phyloP scores from a whole-genome alignment of 1,284 basidiomycete genomes.

The Boletellus deceptivus region DNA sequence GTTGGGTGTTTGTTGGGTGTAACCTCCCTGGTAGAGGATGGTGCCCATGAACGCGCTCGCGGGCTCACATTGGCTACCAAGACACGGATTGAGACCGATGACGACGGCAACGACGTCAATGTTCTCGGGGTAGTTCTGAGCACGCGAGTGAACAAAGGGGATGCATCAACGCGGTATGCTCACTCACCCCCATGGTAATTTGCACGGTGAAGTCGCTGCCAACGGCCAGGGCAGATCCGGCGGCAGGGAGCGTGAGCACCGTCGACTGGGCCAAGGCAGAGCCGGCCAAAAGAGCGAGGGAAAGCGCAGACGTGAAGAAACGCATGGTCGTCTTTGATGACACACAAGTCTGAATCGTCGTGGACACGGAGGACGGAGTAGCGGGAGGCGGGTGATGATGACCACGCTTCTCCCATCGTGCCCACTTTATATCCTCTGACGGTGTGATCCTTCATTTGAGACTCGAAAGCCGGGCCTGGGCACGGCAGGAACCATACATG shows the following conservation, averaged over 20 bases:
- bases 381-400: not conserved
- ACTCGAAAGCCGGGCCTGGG: not conserved
- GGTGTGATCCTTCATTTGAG: not conserved
- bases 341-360: not conserved
- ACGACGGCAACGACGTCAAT: slow-evolving; percentile 28
- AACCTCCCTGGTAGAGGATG: slow-evolving; percentile 26
- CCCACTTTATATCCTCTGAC: slow-evolving; percentile 19
- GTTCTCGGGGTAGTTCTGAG: slow-evolving; percentile 20
- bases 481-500: not conserved
- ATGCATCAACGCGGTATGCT: not conserved
- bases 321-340: slow-evolving; percentile 11
- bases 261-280: slow-evolving; percentile 22
- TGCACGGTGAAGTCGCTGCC: slow-evolving; percentile 20
- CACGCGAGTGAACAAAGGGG: not conserved
- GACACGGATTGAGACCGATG: slow-evolving; percentile 23
- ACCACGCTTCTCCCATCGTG: not conserved
- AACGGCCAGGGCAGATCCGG: slow-evolving; percentile 8
- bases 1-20: not conserved
- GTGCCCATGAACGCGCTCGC: slow-evolving; percentile 18
- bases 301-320: slow-evolving; percentile 14
- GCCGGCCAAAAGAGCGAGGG: slow-evolving; percentile 10
- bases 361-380: not conserved
- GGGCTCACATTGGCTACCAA: slow-evolving; percentile 12
- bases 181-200: slow-evolving; percentile 22
- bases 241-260: slow-evolving; percentile 6